phyloP scores from a whole-genome alignment of 257 asterid genomes.

The Verbascum thapsus region DNA sequence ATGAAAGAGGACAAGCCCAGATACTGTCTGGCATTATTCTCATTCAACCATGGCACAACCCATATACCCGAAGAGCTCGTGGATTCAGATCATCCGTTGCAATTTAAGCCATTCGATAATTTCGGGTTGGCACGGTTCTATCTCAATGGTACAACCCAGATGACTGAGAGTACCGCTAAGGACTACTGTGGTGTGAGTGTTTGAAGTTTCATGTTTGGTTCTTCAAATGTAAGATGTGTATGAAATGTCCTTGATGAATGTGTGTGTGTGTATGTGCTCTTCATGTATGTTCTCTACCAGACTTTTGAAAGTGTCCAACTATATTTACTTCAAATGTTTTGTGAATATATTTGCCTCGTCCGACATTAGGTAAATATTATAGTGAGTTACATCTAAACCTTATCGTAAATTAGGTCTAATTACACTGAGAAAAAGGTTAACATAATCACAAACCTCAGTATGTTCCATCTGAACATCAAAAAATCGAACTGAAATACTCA shows the following conservation, averaged over 20 bases:
- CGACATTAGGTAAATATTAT: too few relatives aligned
- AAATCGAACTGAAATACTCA: too few relatives aligned
- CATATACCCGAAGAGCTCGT: conserved; percentile 55
- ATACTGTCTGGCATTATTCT: conserved; percentile 48
- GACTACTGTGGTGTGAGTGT: conserved; percentile 47
- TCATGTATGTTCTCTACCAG: too few relatives aligned
- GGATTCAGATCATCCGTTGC: conserved; percentile 55
- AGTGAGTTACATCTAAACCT: too few relatives aligned
- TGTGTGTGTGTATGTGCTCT: not conserved
- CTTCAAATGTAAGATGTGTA: not conserved
- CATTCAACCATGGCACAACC: conserved; percentile 51
- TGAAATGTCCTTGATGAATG: conserved; percentile 6
- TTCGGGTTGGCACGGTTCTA: conserved; percentile 48
- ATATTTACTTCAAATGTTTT: too few relatives aligned
- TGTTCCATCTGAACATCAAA: too few relatives aligned
- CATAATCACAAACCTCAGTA: too few relatives aligned
- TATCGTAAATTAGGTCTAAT: too few relatives aligned
- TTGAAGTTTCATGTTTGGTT: conserved; percentile 8
- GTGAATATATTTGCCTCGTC: too few relatives aligned
- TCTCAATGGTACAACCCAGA: conserved; percentile 31
- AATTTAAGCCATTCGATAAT: conserved; percentile 50
- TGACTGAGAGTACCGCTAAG: conserved; percentile 41
- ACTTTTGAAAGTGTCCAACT: too few relatives aligned
- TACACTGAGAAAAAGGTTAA: too few relatives aligned
- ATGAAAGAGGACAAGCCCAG: conserved; percentile 49